phyloP scores from a whole-genome alignment of 2,329 filamentous ascomycete genomes.

The Phialophora verrucosa region DNA sequence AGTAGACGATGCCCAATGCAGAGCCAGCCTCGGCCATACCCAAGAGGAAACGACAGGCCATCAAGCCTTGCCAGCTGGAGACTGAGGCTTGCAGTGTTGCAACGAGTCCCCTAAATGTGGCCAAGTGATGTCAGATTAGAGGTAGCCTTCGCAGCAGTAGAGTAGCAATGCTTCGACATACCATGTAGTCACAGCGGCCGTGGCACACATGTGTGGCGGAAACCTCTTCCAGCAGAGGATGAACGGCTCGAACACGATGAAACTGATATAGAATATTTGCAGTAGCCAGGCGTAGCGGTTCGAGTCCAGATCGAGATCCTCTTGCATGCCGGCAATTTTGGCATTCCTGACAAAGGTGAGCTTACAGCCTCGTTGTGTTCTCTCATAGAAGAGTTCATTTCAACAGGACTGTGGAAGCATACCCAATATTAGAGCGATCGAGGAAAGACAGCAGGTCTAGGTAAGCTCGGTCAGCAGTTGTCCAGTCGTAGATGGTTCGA shows the following conservation, averaged over 20 bases:
- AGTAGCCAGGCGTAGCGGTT: slow-evolving; percentile 13
- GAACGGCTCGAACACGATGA: slow-evolving; percentile 7
- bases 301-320: slow-evolving; percentile 7
- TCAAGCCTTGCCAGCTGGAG: slow-evolving; percentile 2
- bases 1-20: slow-evolving; percentile 54
- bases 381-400: no score
- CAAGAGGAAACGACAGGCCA: slow-evolving; percentile 45
- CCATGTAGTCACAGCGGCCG: neutral
- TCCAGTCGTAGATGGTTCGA: no score
- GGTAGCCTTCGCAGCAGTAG: no score
- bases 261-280: slow-evolving; percentile 16
- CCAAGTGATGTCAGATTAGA: no score
- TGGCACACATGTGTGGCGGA: neutral
- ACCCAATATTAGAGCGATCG: slow-evolving; percentile 9
- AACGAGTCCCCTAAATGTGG: neutral
- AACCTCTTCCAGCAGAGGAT: slow-evolving; percentile 3
- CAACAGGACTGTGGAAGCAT: no score
- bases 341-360: slow-evolving; percentile 3
- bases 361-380: no score
- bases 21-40: slow-evolving; percentile 46
- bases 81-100: slow-evolving; percentile 8
- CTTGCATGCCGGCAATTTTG: slow-evolving; percentile 12
- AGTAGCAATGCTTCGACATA: no score
- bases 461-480: no score
- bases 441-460: neutral